These are phyloP conservation scores for Staphylotrichum longicolle DNA, from an alignment of 495 filamentous ascomycete species.

Conservation along the genomic window DNA sequence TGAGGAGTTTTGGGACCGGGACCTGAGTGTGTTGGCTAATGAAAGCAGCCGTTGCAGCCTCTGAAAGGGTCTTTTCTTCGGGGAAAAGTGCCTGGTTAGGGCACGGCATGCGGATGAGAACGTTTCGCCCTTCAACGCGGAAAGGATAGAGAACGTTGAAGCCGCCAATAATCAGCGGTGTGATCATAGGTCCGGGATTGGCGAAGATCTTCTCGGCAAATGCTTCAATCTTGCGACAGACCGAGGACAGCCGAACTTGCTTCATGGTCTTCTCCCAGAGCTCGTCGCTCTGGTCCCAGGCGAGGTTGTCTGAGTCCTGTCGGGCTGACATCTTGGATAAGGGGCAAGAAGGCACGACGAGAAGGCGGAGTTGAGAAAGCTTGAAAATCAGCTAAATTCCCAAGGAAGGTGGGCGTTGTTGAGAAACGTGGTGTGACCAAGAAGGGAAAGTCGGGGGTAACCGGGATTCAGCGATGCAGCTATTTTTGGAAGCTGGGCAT, in stretches of 20 bases:
- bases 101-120: not conserved
- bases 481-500: too few relatives aligned
- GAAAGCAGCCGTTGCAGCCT: not conserved
- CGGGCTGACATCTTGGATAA: not conserved
- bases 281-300: not conserved
- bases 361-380: too few relatives aligned
- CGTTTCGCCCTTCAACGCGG: not conserved
- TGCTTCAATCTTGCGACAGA: not conserved
- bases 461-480: too few relatives aligned
- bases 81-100: not conserved
- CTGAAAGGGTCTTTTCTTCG: not conserved
- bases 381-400: too few relatives aligned
- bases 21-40: not conserved
- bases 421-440: too few relatives aligned
- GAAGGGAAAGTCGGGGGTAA: too few relatives aligned
- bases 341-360: too few relatives aligned
- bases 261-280: not conserved
- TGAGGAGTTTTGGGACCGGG: not conserved
- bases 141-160: not conserved
- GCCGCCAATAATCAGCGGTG: not conserved
- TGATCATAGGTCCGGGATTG: not conserved
- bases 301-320: not conserved
- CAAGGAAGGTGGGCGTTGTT: too few relatives aligned
- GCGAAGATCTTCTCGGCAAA: not conserved
- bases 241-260: not conserved